These are phyloP conservation scores for Laetiporus sulphureus DNA, from an alignment of 1,284 basidiomycete species.

Conservation along the genomic window DNA sequence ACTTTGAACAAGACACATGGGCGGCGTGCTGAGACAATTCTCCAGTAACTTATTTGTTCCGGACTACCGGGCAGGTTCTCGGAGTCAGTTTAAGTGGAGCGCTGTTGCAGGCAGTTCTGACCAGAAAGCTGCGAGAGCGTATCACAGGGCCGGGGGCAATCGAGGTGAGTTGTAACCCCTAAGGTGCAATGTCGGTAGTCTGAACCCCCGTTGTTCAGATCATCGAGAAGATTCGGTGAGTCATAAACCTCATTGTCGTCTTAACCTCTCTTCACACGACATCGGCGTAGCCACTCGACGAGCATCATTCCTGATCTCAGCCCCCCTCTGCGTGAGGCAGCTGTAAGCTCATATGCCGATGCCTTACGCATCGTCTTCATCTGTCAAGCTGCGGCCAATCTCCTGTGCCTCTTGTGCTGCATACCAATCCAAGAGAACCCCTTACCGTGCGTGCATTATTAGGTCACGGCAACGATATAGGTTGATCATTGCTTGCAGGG, in stretches of 20 bases:
- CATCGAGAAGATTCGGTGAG: slow-evolving; percentile 64
- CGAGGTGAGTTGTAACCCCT: slow-evolving; percentile 39
- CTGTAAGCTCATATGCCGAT: slow-evolving; percentile 77
- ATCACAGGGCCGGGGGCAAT: slow-evolving; percentile 71
- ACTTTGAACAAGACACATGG: too few relatives aligned
- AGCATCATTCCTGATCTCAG: slow-evolving; percentile 71
- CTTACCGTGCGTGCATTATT: slow-evolving; percentile 49
- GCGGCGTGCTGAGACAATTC: slow-evolving; percentile 5
- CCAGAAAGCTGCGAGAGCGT: slow-evolving; percentile 56
- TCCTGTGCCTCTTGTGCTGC: slow-evolving; percentile 57
- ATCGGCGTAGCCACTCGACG: slow-evolving; percentile 65
- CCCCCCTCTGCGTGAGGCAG: slow-evolving; percentile 54
- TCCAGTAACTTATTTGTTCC: slow-evolving; percentile 83
- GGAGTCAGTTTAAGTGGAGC: slow-evolving; percentile 83
- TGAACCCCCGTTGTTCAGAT: slow-evolving; percentile 37
- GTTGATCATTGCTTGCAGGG: slow-evolving; percentile 31
- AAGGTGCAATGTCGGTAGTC: slow-evolving; percentile 3
- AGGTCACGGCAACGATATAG: background rate
- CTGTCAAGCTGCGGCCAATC: slow-evolving; percentile 58
- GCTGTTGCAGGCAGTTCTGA: slow-evolving; percentile 70
- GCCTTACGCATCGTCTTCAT: slow-evolving; percentile 86
- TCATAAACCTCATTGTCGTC: background rate
- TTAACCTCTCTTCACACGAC: background rate
- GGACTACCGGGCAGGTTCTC: slow-evolving; percentile 87
- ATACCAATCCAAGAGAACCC: slow-evolving; percentile 72